These are phyloP conservation scores for Arctium minus DNA, from an alignment of 129 eudicot species.

Conservation along the genomic window DNA sequence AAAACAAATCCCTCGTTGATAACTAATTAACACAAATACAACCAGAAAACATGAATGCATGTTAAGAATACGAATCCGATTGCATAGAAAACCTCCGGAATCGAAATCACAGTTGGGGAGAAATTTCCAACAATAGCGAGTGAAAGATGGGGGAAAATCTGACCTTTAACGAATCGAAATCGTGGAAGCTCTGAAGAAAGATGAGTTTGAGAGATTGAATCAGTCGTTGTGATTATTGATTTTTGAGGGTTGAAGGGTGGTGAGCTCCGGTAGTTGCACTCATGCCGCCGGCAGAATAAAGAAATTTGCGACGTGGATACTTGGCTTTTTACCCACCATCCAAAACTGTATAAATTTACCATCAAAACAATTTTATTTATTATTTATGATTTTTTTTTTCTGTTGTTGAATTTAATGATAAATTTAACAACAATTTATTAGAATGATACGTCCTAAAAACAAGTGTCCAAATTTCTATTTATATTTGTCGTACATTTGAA, in stretches of 20 bases:
- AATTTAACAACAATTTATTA: neutral
- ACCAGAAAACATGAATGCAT: constrained; percentile 27
- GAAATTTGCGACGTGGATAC: constrained; percentile 5
- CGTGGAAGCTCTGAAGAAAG: neutral
- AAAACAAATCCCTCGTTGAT: neutral
- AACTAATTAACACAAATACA: neutral
- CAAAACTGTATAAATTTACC: neutral
- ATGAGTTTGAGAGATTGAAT: neutral
- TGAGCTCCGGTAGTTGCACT: constrained; percentile 32
- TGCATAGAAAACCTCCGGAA: neutral
- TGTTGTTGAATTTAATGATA: neutral
- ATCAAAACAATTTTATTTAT: neutral
- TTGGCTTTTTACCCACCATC: neutral
- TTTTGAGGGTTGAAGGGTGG: constrained; percentile 3
- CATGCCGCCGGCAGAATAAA: constrained; percentile 25
- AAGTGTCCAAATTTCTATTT: too few relatives aligned
- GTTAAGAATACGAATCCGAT: constrained; percentile 3
- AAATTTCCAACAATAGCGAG: constrained; percentile 18
- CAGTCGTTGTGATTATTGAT: neutral
- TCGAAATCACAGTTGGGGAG: neutral
- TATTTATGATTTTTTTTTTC: too few relatives aligned
- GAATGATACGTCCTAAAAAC: too few relatives aligned
- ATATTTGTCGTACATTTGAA: too few relatives aligned
- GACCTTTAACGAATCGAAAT: constrained; percentile 6
- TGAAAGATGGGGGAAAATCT: constrained; percentile 18